A percentile compares a stretch with the other conserved stretches of the same genome.
Evolutionary conservation across 2,329 filamentous ascomycete genomes (phyloP).

Genomic region (Aureobasidium vineae): DNA sequence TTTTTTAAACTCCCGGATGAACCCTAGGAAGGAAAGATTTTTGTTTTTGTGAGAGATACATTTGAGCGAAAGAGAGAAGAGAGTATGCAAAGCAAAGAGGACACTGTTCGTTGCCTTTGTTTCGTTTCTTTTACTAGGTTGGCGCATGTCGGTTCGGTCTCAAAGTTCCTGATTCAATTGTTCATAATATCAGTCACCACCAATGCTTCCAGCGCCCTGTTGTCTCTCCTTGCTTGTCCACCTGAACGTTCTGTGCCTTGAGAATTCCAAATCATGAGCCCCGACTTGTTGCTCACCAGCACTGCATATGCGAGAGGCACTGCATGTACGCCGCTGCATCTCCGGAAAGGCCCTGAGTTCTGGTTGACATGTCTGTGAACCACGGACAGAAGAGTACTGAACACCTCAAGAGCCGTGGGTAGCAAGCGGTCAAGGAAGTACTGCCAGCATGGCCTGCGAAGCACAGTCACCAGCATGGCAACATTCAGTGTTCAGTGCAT

Average conservation of each 20-base stretch:
- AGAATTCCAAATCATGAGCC: not conserved
- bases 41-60: constrained; percentile 23
- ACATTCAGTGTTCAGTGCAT: not conserved
- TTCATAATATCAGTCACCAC: not conserved
- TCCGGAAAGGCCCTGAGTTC: not conserved
- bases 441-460: not conserved
- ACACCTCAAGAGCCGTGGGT: not conserved
- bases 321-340: not conserved
- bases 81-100: constrained; percentile 15
- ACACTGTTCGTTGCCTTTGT: constrained; percentile 9
- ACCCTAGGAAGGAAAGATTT: constrained; percentile 11
- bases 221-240: not conserved
- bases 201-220: not conserved
- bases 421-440: constrained; percentile 5
- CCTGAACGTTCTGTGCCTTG: not conserved
- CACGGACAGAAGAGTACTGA: not conserved
- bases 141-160: not conserved
- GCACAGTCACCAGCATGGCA: constrained; percentile 3
- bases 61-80: constrained; percentile 17
- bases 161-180: constrained; percentile 8
- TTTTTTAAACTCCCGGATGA: constrained; percentile 13
- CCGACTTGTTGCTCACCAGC: not conserved
- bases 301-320: not conserved
- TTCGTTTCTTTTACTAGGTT: constrained; percentile 9
- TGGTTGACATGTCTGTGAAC: constrained; percentile 14